Evolutionary conservation across 1,284 basidiomycete species (phyloP), one percentile per base, ranked within the genome.

Genomic region (Naganishia liquefaciens): DNA sequence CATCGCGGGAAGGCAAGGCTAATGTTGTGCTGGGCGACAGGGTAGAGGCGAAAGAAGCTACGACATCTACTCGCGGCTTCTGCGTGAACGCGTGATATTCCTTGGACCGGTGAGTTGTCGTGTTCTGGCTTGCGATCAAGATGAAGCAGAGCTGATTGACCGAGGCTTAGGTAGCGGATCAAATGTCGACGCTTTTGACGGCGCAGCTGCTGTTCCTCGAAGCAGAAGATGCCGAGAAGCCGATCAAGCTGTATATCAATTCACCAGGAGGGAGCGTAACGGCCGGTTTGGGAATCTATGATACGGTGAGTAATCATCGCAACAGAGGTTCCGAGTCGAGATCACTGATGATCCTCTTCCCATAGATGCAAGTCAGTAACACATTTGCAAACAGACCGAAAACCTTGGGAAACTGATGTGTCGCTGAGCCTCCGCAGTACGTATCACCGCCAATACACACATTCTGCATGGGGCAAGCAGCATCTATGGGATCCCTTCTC

Each of bases 221-320:
- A 80, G 93, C 93, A 0, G 93, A 95, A 77, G 91, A 94, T 70
- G 86, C 91, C 0, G 86, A 87, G 17, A 91, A 91, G 73, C 93
- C 93, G 2, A 94, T 96, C 65, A 90, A 93, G 73, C 80, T 96
- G 23, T 95, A 94, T 79, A 93, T 95, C 73, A 96, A 95, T 79
- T 93, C 91, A 6, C 93, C 93, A 0, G 93, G 93, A 4, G 93
- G 93, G 40, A 91, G 89, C 72, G 93, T 96, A 46, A 94, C 93
- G 0, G 91, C 92, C 44, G 93, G 93, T 19, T 80, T 96, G 58
- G 93, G 93, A 5, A 94, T 96, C 66, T 96, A 96, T 80, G 93
- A 96, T 76, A 95, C 93, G 73, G 91, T 91, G 78, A 47, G 82
- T 72, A 30, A 42, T 4, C 17, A 37, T 27, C 13, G 10, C 25